Evolutionary conservation across 441 rosid species (phyloP), one percentile per base, ranked within the genome.

Genomic region (Eutrema salsugineum): DNA sequence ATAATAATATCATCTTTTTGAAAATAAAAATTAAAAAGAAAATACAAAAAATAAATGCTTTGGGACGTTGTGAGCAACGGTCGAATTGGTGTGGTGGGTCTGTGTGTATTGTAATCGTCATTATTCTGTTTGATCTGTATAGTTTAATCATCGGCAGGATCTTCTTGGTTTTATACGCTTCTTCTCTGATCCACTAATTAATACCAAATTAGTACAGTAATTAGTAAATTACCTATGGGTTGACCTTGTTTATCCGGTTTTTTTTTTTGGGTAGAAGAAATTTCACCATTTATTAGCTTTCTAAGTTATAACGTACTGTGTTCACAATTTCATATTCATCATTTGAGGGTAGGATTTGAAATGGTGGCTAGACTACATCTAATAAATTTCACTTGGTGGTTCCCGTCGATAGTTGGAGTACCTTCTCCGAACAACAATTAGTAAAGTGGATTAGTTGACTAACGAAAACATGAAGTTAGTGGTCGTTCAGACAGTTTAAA

Each of bases 51-150:
- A n/a, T 20, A 42, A 27, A 2, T 35, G 9, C 47, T 28, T 28
- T 36, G 65, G 65, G 63, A 55, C 71, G 71, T 76, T 76, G 43
- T 38, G 60, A 22, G 66, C 66, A 76, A 76, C 79, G 79, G 79
- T 76, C 79, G 75, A 55, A 63, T 63, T 76, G 56, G 63, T 27
- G 53, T 36, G 78, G 65, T 68, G 50, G 70, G 75, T 75, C 36
- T 55, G 1, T 33, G 7, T 63, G 66, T 61, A 39, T 61, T 24
- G 43, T 60, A 9, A 40, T 63, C 10, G 22, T 44, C 8, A 36
- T 38, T 46, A 57, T 39, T 64, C 4, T 53, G 15, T 63, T 59
- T 46, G 64, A 43, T 63, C 55, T 44, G 48, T 33, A 42, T 51
- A 17, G 16, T 43, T 49, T 33, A 46, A 35, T 19, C 48, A 49